These are phyloP conservation scores for Coemansia sp. DNA, from an alignment of 192 early-diverging fungal species.

Conservation along the genomic window DNA sequence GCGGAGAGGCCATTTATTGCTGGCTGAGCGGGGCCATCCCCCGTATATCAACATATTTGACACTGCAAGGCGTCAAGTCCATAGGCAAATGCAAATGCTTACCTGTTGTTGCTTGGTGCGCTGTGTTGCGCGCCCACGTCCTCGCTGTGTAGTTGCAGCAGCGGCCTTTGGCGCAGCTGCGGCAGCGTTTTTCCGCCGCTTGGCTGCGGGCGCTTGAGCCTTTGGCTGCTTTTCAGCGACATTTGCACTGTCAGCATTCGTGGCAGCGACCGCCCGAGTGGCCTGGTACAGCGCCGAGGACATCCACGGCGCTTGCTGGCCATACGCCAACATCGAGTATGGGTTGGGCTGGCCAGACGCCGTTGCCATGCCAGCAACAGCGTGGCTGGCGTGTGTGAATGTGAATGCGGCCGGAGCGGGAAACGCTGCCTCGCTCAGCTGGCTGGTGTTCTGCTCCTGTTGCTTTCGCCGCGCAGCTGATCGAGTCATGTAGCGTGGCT, in stretches of 20 bases:
- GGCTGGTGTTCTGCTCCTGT: slow-evolving; percentile 11
- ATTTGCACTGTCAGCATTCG: not conserved
- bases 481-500: slow-evolving; percentile 53
- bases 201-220: slow-evolving; percentile 18
- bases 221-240: slow-evolving; percentile 17
- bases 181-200: slow-evolving; percentile 46
- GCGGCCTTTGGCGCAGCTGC: slow-evolving; percentile 8
- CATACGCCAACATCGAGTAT: slow-evolving; percentile 26
- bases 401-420: not conserved
- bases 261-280: slow-evolving; percentile 43
- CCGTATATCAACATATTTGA: not conserved
- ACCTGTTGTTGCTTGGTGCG: slow-evolving; percentile 43
- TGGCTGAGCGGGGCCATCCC: not conserved
- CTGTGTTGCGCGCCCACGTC: slow-evolving; percentile 34
- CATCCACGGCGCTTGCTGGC: slow-evolving; percentile 29
- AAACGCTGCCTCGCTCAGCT: not conserved
- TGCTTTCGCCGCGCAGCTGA: slow-evolving; percentile 46
- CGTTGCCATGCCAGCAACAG: slow-evolving; percentile 1
- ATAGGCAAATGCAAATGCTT: slow-evolving; percentile 8
- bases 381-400: slow-evolving; percentile 12
- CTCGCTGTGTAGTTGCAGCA: slow-evolving; percentile 7
- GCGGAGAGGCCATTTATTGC: not conserved
- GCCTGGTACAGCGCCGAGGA: slow-evolving; percentile 46
- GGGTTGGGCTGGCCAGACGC: slow-evolving; percentile 18
- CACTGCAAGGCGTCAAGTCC: not conserved